Evolutionary conservation across 2,329 filamentous ascomycete species (phyloP).

Genomic region (Rosellinia necatrix): DNA sequence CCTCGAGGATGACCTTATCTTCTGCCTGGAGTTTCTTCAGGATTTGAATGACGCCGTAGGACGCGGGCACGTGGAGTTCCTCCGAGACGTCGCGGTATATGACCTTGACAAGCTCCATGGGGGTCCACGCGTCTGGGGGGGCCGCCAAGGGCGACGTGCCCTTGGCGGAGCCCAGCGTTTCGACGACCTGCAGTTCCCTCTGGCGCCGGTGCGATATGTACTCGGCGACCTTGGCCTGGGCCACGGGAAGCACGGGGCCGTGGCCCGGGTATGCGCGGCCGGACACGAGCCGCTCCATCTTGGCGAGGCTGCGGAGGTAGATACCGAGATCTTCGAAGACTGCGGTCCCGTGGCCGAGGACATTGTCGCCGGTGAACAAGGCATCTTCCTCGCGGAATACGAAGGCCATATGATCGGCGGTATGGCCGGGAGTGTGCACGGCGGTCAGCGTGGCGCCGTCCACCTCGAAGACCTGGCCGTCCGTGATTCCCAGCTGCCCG

Average conservation of each 20-base stretch:
- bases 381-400: constrained; percentile 77
- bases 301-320: constrained; percentile 71
- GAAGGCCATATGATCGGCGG: constrained; percentile 80
- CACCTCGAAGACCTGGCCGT: constrained; percentile 58
- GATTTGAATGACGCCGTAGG: constrained; percentile 76
- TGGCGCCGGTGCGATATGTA: constrained; percentile 82
- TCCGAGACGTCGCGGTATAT: constrained; percentile 83
- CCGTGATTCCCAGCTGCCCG: constrained; percentile 57
- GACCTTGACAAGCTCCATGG: constrained; percentile 82
- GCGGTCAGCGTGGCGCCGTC: constrained; percentile 47
- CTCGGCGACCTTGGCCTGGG: constrained; percentile 72
- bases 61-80: constrained; percentile 75
- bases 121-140: constrained; percentile 59
- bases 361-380: constrained; percentile 88
- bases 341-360: constrained; percentile 83
- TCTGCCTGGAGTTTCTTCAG: constrained; percentile 78
- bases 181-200: constrained; percentile 78
- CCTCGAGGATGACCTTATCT: constrained; percentile 60
- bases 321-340: constrained; percentile 77
- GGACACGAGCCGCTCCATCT: constrained; percentile 68
- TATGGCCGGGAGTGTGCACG: constrained; percentile 67
- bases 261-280: constrained; percentile 87
- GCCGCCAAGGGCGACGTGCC: constrained; percentile 29
- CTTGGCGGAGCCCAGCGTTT: constrained; percentile 57
- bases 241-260: constrained; percentile 76